Conservation (phyloP, 805 yeast species). For the Saturnispora saitoi region DNA sequence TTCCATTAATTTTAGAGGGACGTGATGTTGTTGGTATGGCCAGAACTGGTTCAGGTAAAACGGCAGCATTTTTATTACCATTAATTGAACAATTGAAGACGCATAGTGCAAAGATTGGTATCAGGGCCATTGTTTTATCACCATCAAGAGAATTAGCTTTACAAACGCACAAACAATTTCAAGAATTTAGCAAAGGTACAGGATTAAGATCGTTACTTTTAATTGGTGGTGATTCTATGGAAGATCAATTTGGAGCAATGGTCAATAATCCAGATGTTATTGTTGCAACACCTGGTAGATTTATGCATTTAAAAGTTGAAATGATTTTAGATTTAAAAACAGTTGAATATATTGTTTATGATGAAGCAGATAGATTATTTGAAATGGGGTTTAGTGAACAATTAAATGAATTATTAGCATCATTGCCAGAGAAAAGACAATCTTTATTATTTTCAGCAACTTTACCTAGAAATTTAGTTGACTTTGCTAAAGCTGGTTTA, state of each 20-base stretch:
- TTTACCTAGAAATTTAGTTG: constrained; percentile 82
- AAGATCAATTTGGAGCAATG: constrained; percentile 90
- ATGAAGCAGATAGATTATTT: constrained; percentile 94
- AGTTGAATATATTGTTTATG: constrained; percentile 87
- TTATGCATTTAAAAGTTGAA: constrained; percentile 89
- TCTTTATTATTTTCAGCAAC: constrained; percentile 92
- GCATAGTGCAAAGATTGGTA: constrained; percentile 83
- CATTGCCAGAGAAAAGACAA: constrained; percentile 78
- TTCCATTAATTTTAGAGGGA: constrained; percentile 78
- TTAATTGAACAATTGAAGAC: constrained; percentile 75
- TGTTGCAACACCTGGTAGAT: constrained; percentile 97
- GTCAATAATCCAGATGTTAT: constrained; percentile 90
- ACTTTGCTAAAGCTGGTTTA: constrained; percentile 95
- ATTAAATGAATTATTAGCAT: constrained; percentile 75
- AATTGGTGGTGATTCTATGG: constrained; percentile 98
- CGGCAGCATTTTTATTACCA: constrained; percentile 93
- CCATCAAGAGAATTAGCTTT: constrained; percentile 96
- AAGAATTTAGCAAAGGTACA: constrained; percentile 78
- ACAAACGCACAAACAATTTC: constrained; percentile 83
- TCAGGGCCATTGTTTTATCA: constrained; percentile 78
- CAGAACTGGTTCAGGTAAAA: constrained; percentile 97
- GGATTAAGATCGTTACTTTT: constrained; percentile 72
- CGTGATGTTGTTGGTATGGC: constrained; percentile 99
- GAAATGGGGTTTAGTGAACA: constrained; percentile 97
- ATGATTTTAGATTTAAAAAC: constrained; percentile 80